Evolutionary conservation across 106 monocot species (phyloP).

Genomic region (Amphibolis antarctica): DNA sequence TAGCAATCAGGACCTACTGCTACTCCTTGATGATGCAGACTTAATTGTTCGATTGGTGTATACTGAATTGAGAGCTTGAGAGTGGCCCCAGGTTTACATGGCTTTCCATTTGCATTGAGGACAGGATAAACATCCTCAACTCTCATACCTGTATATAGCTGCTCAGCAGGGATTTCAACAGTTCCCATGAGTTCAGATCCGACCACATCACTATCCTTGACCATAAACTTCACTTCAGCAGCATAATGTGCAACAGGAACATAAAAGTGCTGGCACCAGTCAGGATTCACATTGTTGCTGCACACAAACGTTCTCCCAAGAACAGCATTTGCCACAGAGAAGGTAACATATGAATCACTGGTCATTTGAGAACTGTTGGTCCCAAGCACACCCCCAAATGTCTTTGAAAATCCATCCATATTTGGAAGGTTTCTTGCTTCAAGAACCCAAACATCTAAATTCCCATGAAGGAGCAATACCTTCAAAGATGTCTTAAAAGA

Average conservation of each 20-base stretch:
- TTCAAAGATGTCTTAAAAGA: constrained; percentile 20
- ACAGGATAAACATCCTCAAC: constrained; percentile 55
- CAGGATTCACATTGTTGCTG: constrained; percentile 67
- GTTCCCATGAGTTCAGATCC: constrained; percentile 77
- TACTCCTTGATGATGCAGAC: constrained; percentile 48
- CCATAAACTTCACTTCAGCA: constrained; percentile 44
- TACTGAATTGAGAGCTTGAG: constrained; percentile 64
- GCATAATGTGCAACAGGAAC: constrained; percentile 68
- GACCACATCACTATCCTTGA: constrained; percentile 78
- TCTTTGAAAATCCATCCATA: constrained; percentile 72
- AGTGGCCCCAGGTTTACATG: constrained; percentile 46
- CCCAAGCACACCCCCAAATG: constrained; percentile 45
- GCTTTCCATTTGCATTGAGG: constrained; percentile 57
- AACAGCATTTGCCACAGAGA: constrained; percentile 34
- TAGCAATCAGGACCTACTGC: constrained; percentile 42
- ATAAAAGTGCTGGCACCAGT: constrained; percentile 77
- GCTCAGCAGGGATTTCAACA: constrained; percentile 46
- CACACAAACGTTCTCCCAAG: constrained; percentile 74
- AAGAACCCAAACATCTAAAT: constrained; percentile 52
- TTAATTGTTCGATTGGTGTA: constrained; percentile 44
- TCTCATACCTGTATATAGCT: constrained; percentile 37
- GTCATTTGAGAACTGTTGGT: constrained; percentile 35
- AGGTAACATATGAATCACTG: constrained; percentile 80
- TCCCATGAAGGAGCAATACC: constrained; percentile 69
- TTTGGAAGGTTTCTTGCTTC: constrained; percentile 73